Evolutionary conservation across 306 rosid genomes (phyloP).

Genomic region (Chamaecrista fasciculata): DNA sequence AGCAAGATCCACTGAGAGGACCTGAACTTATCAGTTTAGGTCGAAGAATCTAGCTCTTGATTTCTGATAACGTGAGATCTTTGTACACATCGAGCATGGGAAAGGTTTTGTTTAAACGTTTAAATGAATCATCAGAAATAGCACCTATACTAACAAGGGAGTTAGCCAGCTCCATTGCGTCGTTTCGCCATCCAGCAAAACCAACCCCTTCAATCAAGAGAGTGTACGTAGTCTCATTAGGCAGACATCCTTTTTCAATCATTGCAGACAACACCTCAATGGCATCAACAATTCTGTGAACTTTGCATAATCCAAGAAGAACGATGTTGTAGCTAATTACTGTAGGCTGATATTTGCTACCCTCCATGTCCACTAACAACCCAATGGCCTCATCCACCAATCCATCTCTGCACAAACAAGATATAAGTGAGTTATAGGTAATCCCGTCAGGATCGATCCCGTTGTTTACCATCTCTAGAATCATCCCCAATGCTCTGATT

Average conservation of each 20-base stretch:
- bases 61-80: constrained; percentile 54
- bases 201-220: constrained; percentile 74
- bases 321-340: constrained; percentile 72
- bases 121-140: constrained; percentile 52
- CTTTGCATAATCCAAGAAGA: constrained; percentile 77
- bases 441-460: constrained; percentile 65
- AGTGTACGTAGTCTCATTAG: constrained; percentile 69
- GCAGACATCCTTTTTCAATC: constrained; percentile 62
- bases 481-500: constrained; percentile 59
- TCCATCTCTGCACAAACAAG: constrained; percentile 87
- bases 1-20: constrained; percentile 17
- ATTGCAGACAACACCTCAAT: constrained; percentile 64
- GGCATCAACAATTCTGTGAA: constrained; percentile 54
- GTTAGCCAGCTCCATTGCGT: constrained; percentile 70
- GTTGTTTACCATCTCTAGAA: constrained; percentile 65
- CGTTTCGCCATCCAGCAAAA: constrained; percentile 73
- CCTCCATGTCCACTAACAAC: constrained; percentile 73
- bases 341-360: constrained; percentile 43
- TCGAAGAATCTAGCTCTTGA: constrained; percentile 35
- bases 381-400: constrained; percentile 79
- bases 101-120: constrained; percentile 59
- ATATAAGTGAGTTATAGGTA: constrained; percentile 76
- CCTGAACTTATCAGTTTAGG: background rate
- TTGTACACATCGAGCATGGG: constrained; percentile 66
- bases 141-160: constrained; percentile 49